Conservation (phyloP, 257 asterid species). For the Plectranthus barbatus region DNA sequence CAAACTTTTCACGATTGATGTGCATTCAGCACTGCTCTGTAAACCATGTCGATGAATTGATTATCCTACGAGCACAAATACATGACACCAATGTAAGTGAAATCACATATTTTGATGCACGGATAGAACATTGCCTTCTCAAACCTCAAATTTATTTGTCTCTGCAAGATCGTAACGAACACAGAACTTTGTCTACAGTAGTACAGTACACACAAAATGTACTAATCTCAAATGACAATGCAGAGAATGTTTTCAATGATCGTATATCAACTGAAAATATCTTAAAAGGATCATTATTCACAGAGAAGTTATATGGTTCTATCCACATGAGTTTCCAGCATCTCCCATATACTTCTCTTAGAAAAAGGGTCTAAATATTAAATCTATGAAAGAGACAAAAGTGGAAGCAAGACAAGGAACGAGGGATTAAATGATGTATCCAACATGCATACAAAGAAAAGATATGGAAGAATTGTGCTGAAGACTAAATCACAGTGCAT, state of each 20-base stretch:
- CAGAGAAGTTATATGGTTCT: background rate
- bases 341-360: background rate
- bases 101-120: background rate
- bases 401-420: background rate
- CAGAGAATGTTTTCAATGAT: background rate
- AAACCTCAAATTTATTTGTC: background rate
- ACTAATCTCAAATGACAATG: background rate
- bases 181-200: background rate
- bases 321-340: too few species aligned
- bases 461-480: background rate
- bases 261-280: too few species aligned
- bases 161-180: background rate
- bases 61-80: conserved; percentile 42
- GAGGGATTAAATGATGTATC: too few species aligned
- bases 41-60: conserved; percentile 79
- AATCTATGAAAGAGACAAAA: background rate
- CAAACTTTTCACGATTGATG: conserved; percentile 44
- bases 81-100: background rate
- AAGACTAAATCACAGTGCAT: conserved; percentile 6
- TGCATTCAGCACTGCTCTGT: conserved; percentile 63
- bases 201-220: background rate
- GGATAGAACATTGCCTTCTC: background rate
- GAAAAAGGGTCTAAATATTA: background rate
- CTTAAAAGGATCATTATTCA: too few species aligned
- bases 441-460: too few species aligned